phyloP scores from a whole-genome alignment of 495 filamentous ascomycete species.

The Aspergillus sclerotioniger region DNA sequence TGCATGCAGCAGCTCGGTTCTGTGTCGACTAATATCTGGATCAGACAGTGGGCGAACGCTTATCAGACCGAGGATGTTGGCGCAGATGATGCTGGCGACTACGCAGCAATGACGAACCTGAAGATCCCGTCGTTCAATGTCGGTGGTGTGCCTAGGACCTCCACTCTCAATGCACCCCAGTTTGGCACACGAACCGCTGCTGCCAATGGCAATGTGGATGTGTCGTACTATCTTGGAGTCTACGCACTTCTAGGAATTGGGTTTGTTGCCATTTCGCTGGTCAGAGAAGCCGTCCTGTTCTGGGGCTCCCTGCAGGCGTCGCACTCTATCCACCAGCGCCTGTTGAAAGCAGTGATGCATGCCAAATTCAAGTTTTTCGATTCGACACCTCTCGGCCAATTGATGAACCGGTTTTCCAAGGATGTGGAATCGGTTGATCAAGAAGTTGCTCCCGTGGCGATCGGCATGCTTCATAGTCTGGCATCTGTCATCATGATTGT shows the following conservation, averaged over 20 bases:
- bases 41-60: slow-evolving; percentile 80
- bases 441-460: slow-evolving; percentile 88
- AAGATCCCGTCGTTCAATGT: slow-evolving; percentile 43
- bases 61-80: slow-evolving; percentile 41
- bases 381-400: slow-evolving; percentile 89
- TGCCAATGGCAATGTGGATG: slow-evolving; percentile 60
- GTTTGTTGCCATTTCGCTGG: slow-evolving; percentile 72
- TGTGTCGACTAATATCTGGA: slow-evolving; percentile 89
- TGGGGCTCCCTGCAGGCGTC: slow-evolving; percentile 89
- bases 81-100: slow-evolving; percentile 32
- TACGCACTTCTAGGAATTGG: slow-evolving; percentile 76
- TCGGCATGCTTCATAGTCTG: slow-evolving; percentile 66
- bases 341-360: slow-evolving; percentile 77
- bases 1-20: slow-evolving; percentile 75
- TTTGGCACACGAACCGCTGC: slow-evolving; percentile 20
- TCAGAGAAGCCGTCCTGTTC: slow-evolving; percentile 84
- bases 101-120: slow-evolving; percentile 39
- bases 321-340: slow-evolving; percentile 72
- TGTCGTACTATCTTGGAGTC: slow-evolving; percentile 76
- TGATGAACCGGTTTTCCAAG: slow-evolving; percentile 99
- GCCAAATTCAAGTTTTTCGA: slow-evolving; percentile 98
- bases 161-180: slow-evolving; percentile 29
- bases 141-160: slow-evolving; percentile 37
- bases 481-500: slow-evolving; percentile 84
- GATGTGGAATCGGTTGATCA: slow-evolving; percentile 95